phyloP scores from a whole-genome alignment of 768 basidiomycete genomes.

The Pisolithus tinctorius region DNA sequence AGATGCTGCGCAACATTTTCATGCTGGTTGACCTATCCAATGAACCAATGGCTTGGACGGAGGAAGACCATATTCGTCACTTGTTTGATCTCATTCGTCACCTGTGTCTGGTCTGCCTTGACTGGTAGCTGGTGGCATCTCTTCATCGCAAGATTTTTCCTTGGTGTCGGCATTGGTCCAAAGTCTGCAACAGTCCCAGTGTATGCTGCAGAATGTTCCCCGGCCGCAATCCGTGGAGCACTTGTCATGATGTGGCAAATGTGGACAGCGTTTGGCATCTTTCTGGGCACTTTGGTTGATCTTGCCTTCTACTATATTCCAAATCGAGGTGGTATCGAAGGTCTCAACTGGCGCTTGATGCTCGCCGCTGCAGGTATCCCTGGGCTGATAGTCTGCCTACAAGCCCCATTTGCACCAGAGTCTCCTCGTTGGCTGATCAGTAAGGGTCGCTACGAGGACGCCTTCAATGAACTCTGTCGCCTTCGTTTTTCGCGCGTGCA shows the following conservation, averaged over 20 bases:
- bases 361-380: conserved; percentile 57
- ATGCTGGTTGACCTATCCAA: conserved; percentile 56
- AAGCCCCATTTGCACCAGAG: conserved; percentile 45
- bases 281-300: conserved; percentile 61
- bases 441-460: conserved; percentile 59
- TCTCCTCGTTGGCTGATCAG: conserved; percentile 78
- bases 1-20: too few relatives aligned
- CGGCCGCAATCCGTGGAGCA: conserved; percentile 72
- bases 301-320: conserved; percentile 46
- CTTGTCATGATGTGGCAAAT: conserved; percentile 87
- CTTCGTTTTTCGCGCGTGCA: conserved; percentile 62
- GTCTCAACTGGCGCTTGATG: conserved; percentile 72
- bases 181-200: conserved; percentile 54
- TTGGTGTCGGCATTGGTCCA: conserved; percentile 34
- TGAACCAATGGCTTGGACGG: conserved; percentile 27
- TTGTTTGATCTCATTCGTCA: conserved; percentile 38
- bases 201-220: conserved; percentile 65
- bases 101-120: conserved; percentile 43
- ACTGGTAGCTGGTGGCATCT: conserved; percentile 47
- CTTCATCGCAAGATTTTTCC: conserved; percentile 40
- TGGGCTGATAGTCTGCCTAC: conserved; percentile 31
- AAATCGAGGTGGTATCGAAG: conserved; percentile 38
- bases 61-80: conserved; percentile 51
- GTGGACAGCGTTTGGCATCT: conserved; percentile 80
- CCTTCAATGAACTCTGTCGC: conserved; percentile 52